These are phyloP conservation scores for Rhodotorula glutinis DNA, from an alignment of 1,284 basidiomycete species.

Conservation along the genomic window DNA sequence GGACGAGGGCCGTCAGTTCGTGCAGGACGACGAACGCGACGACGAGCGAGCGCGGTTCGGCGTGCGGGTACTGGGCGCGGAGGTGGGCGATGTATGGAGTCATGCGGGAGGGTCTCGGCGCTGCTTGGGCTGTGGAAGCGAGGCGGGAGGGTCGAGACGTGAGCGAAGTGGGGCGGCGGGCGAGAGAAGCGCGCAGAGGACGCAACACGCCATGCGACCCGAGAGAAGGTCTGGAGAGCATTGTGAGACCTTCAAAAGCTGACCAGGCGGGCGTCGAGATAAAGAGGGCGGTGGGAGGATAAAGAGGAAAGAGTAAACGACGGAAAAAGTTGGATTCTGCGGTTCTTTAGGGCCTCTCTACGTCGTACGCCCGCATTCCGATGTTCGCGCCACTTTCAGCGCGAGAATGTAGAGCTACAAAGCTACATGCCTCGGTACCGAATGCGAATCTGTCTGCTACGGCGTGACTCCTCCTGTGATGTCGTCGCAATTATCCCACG, in stretches of 20 bases:
- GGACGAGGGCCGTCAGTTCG: conserved; percentile 78
- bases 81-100: conserved; percentile 25
- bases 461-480: too few species aligned
- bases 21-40: conserved; percentile 80
- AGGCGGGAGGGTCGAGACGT: background rate
- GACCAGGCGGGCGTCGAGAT: too few species aligned
- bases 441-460: too few species aligned
- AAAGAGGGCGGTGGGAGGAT: too few species aligned
- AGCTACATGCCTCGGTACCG: too few species aligned
- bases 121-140: background rate
- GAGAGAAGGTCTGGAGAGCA: background rate
- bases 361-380: too few species aligned
- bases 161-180: background rate
- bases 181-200: background rate
- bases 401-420: too few species aligned
- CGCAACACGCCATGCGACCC: background rate
- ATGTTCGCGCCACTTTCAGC: too few species aligned
- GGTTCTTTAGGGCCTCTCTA: too few species aligned
- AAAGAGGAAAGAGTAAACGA: too few species aligned
- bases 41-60: conserved; percentile 71
- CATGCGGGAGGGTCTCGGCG: background rate
- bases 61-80: conserved; percentile 38
- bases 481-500: too few species aligned
- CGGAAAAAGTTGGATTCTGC: too few species aligned
- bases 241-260: background rate